Evolutionary conservation across 495 filamentous ascomycete species (phyloP).

Genomic region (Zalerion maritima): DNA sequence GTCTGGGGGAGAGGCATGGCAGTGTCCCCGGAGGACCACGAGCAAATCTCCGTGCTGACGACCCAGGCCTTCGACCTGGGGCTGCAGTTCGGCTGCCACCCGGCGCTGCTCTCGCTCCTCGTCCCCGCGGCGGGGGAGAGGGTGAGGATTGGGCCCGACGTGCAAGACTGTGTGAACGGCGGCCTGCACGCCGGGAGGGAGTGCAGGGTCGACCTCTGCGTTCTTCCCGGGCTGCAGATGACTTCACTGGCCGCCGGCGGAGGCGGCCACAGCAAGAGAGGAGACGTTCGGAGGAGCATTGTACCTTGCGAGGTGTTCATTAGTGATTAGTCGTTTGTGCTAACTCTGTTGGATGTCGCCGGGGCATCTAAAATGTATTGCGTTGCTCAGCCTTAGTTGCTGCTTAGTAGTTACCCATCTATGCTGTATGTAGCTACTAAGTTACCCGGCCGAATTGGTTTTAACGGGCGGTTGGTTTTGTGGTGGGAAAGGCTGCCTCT

Average conservation of each 20-base stretch:
- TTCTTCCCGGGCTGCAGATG: slow-evolving; percentile 10
- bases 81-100: slow-evolving; percentile 14
- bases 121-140: slow-evolving; percentile 5
- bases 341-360: too few relatives aligned
- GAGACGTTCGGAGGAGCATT: slow-evolving; percentile 7
- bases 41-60: slow-evolving; percentile 6
- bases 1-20: not conserved
- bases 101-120: slow-evolving; percentile 8
- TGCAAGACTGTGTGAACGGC: slow-evolving; percentile 13
- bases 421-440: too few relatives aligned
- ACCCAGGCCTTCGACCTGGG: slow-evolving; percentile 11
- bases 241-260: too few relatives aligned
- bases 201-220: slow-evolving; percentile 11
- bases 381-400: too few relatives aligned
- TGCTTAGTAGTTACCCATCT: too few relatives aligned
- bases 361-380: too few relatives aligned
- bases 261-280: slow-evolving; percentile 14
- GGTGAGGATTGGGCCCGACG: slow-evolving; percentile 11
- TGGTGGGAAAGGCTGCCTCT: too few relatives aligned
- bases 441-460: too few relatives aligned
- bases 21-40: slow-evolving; percentile 5
- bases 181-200: slow-evolving; percentile 3
- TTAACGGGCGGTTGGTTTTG: too few relatives aligned
- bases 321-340: too few relatives aligned
- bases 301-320: slow-evolving; percentile 13